phyloP scores from a whole-genome alignment of 2,329 filamentous ascomycete genomes.

The Arachnomyces sp. region DNA sequence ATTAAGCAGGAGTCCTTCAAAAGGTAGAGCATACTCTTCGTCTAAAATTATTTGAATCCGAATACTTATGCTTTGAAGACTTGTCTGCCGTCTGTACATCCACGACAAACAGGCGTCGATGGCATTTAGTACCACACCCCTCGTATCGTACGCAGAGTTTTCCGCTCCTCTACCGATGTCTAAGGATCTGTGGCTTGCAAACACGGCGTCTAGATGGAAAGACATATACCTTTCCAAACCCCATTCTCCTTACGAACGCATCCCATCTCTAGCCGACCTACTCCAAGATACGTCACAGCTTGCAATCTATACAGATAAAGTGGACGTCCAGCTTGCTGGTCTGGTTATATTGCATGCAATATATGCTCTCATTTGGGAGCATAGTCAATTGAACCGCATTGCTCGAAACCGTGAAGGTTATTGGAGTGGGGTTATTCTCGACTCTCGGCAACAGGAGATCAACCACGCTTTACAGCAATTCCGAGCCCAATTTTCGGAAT shows the following conservation, averaged over 20 bases:
- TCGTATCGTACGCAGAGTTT: conserved; percentile 62
- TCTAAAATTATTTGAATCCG: conserved; percentile 6
- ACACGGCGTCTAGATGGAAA: conserved; percentile 58
- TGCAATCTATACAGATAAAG: conserved; percentile 38
- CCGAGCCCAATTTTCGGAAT: conserved; percentile 14
- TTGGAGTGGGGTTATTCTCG: conserved; percentile 39
- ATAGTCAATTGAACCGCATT: conserved; percentile 44
- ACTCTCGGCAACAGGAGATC: conserved; percentile 54
- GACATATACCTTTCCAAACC: conserved; percentile 43
- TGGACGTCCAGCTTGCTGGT: conserved; percentile 51
- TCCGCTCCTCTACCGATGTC: conserved; percentile 57
- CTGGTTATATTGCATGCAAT: conserved; percentile 57
- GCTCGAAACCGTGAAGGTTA: conserved; percentile 33
- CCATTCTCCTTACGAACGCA: conserved; percentile 22
- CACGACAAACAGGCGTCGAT: conserved; percentile 61
- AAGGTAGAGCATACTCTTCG: conserved; percentile 33
- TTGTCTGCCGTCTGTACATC: conserved; percentile 57
- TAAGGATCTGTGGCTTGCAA: conserved; percentile 57
- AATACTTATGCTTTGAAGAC: conserved; percentile 25
- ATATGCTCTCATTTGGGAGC: conserved; percentile 59
- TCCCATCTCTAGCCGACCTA: conserved; percentile 35
- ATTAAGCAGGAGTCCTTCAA: conserved; percentile 58
- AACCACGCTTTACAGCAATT: conserved; percentile 49
- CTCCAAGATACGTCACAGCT: conserved; percentile 50
- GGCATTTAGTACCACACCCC: conserved; percentile 54